Evolutionary conservation across 768 basidiomycete genomes (phyloP), one percentile per base, ranked within the genome.

Genomic region (Boletus huronensis): DNA sequence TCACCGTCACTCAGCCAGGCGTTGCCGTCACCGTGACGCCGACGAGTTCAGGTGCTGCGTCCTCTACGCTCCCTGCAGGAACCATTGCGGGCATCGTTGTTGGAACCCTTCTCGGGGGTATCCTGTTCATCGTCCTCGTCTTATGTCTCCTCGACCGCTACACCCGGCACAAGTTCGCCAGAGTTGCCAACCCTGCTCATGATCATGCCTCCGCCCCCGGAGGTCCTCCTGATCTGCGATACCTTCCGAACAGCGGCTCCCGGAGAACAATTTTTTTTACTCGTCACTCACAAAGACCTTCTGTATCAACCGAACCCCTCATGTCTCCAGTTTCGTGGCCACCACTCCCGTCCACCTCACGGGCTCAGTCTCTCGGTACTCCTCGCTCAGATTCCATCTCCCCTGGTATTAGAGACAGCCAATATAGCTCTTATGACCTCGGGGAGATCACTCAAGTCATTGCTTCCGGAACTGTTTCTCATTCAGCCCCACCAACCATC

Each of bases 291-390:
- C 53, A 58, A 32, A 58, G 43, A 6, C 54, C 46, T 31, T 69
- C 68, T 10, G 25, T 58, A 14, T 67, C 63, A 0, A 47, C 49
- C 8, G 64, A 72, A 16, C 64, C 70, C 13, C 60, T 70, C 35
- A 58, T 67, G 3, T 34, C 55, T n/a, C 48, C 53, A 5, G 14
- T 44, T 25, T 50, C 60, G 6, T 59, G 52, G 49, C 54, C 59
- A 0, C 46, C 57, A 19, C 52, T 48, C 43, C 43, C 53, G 9
- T n/a, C 44, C 35, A 38, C 44, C 11, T 57, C 55, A 8, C 55
- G 38, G 1, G 21, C 26, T 23, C 57, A 44, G 14, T 58, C 50
- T 25, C 45, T 42, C 1, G 28, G 17, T 6, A 38, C 54, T 0
- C 42, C 53, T 38, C 57, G 45, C 14, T 23, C 54, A 19, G 36